Base-by-base conservation (phyloP, 208 protist species). In the Porcisia hertigi region DNA sequence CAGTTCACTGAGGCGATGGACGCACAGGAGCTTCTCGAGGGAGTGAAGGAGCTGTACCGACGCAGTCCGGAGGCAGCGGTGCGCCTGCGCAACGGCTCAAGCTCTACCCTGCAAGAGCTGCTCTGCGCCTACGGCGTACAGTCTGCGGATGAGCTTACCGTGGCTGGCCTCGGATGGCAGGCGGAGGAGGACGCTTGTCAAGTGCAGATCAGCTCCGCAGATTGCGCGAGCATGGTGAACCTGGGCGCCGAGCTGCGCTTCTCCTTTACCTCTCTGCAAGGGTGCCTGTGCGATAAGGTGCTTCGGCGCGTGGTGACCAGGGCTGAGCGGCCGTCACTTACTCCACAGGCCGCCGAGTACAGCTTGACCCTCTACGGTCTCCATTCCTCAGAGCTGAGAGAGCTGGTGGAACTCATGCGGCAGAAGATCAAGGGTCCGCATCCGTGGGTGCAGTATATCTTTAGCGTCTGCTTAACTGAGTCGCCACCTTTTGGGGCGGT, bases 381-480 rank as follows among this genome's bases (percentile, higher is more conserved):
- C 23, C 79, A 92, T 74, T 47, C 85, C 20, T 71, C 70, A 47
- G 93, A 98, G 75, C 52, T 96, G 55, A 45, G 53, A 30, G 84
- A 92, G 45, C 73, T 97, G 34, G 92, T 92, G 39, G 90, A 86
- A 30, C 69, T 85, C 25, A 73, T 98, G 54, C 75, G 88, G 45
- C 80, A 75, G 34, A 80, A 84, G 58, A 75, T 84, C 9, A 59
- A 95, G 59, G 89, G 87, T 11, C 88, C 94, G 67, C 96, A 89
- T 70, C 79, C 84, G 47, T 92, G 97, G 65, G 92, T 96, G 57
- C 86, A 93, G 54, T 99, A 98, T 97, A 87, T 99, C 25, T 91
- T 99, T 55, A 93, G 98, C 83, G 75, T 98, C 53, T 91, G 94
- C 65, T 88, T 98, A 60, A 96, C 92, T 70, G 75, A 90, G 64